Conservation (phyloP, 2,329 filamentous ascomycete species). For the Microdochium bolleyi region DNA sequence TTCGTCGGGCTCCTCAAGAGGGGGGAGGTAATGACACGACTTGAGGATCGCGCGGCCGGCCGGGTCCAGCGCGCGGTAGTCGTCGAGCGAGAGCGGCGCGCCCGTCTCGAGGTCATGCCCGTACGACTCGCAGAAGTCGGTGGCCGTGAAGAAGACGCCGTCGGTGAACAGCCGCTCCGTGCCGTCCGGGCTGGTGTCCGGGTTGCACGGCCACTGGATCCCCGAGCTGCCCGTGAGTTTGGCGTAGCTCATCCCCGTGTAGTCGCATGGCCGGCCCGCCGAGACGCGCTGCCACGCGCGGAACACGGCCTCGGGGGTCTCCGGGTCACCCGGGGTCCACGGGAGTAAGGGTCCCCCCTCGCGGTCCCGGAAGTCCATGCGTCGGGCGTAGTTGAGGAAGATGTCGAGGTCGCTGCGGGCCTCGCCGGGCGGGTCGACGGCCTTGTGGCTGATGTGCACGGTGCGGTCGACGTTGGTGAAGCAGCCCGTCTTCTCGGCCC, state of each 20-base stretch:
- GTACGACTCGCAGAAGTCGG: conserved; percentile 25
- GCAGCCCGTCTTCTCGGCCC: conserved; percentile 27
- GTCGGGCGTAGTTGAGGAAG: conserved; percentile 21
- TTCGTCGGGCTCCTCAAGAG: conserved; percentile 18
- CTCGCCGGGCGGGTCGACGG: conserved; percentile 27
- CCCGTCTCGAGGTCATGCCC: conserved; percentile 28
- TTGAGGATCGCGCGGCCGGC: conserved; percentile 25
- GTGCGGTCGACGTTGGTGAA: conserved; percentile 29
- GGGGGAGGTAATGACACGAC: conserved; percentile 18
- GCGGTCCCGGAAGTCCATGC: conserved; percentile 25
- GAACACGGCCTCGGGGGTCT: conserved; percentile 23
- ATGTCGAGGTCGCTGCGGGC: conserved; percentile 25
- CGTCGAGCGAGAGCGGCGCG: conserved; percentile 16
- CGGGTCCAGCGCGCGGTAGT: conserved; percentile 21
- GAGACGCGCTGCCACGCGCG: conserved; percentile 25
- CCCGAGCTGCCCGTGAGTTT: conserved; percentile 24
- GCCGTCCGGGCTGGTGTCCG: conserved; percentile 19
- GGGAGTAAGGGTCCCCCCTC: conserved; percentile 20
- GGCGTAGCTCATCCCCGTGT: conserved; percentile 21
- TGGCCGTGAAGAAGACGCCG: conserved; percentile 23
- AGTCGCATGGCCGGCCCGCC: conserved; percentile 24
- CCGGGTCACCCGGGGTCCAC: too few relatives aligned
- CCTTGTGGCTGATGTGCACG: conserved; percentile 26
- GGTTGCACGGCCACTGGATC: conserved; percentile 27
- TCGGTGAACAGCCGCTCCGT: conserved; percentile 24